Evolutionary conservation across 345 rosid genomes (phyloP), one percentile per base, ranked within the genome.

Genomic region (Eucalyptus erythrocorys): DNA sequence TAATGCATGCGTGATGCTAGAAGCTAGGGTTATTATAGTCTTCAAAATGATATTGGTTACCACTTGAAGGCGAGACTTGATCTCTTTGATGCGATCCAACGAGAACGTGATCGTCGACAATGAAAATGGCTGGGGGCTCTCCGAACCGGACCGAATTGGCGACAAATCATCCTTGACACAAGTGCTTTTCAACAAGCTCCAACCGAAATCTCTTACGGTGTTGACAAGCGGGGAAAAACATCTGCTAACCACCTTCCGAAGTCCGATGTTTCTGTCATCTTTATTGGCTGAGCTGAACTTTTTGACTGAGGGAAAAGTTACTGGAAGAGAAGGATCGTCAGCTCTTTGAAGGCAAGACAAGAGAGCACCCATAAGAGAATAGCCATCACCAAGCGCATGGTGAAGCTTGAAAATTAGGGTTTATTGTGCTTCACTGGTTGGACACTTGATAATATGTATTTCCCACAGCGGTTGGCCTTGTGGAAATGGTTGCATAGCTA

Each of bases 151-250:
- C 49, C 94, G 89, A 13, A 94, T 90, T 3, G 91, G 90, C 4
- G 91, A 88, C 27, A 26, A 34, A 51, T 88, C 94, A 87, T 94
- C 96, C 57, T 91, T 89, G 49, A 92, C 53, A 9, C 87, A 88
- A 21, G 86, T 88, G 59, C 95, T 93, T 92, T 93, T 93, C 87
- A 89, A 43, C 55, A 92, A 86, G 87, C 93, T 91, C 91, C 91
- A 91, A 3, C 91, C 89, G 34, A 94, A 93, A 89, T 94, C 96
- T 94, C 95, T 66, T 3, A 93, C 5, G 0, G 94, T 90, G 87
- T 92, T 93, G 59, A 81, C 61, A 9, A 89, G 88, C 2, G 91
- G 90, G 21, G 50, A 27, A 8, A 91, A 34, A 27, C 10, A 80
- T 40, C 22, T 27, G 17, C 13, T 3, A 7, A 51, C 55, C 82